Evolutionary conservation across 108 stramenopile species (phyloP), one percentile per base, ranked within the genome.

Genomic region (Fragilariopsis cylindrus): DNA sequence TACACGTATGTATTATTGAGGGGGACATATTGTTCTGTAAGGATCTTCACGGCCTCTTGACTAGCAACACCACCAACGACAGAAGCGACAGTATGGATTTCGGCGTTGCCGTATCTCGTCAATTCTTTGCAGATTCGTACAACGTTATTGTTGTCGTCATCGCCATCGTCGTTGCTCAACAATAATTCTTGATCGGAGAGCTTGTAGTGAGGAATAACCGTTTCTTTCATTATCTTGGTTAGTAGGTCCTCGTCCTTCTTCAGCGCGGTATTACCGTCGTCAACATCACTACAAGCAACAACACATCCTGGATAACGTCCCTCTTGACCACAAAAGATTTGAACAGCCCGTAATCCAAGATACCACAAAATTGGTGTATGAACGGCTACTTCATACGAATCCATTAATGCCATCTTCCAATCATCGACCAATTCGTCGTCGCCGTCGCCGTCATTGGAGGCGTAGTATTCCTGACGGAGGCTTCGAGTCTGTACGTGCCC

Each of bases 41-140:
- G 87, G 65, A 99, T 70, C 79, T 99, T 99, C 64, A 99, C 95
- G 39, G 95, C 96, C 71, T 99, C 98, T 76, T 99, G 98, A 54
- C 90, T 82, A 15, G 97, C 97, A 21, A 97, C 92, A 5, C 96
- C 98, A 7, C 98, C 98, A 7, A 98, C 70, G 15, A 97, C 84
- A 40, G 90, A 85, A 4, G 96, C 94, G 60, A 97, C 79, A 43
- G 71, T 84, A 79, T 99, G 98, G 60, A 96, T 76, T 76, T 99
- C 96, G 4, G 89, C 91, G 60, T 89, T 95, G 60, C 82, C 90
- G 72, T 90, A 98, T 8, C 98, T 84, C 7, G 87, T 83, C 67
- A 97, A 69, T 71, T 98, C 98, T 19, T 67, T 53, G 21, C 66
- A 74, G 68, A 74, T 79, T 18, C 13, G 21, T 6, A 7, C 11